Conservation (phyloP, 2,329 filamentous ascomycete genomes). For the Mycosphaerella sp. region DNA sequence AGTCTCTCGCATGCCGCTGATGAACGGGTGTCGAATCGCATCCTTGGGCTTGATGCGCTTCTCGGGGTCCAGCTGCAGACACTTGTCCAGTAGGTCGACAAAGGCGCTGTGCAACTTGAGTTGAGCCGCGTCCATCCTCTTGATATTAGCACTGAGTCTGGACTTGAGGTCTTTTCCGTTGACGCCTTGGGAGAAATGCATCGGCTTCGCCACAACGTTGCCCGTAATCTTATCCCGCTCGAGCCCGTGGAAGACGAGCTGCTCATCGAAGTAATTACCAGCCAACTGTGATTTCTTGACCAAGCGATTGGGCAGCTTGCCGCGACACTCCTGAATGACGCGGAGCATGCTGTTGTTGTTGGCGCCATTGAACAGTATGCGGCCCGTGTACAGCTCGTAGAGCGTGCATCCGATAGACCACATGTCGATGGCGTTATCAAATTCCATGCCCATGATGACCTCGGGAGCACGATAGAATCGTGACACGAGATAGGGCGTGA, state of each 20-base stretch:
- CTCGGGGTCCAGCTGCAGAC: slow-evolving; percentile 82
- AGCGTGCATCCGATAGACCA: slow-evolving; percentile 98
- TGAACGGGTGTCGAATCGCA: slow-evolving; percentile 84
- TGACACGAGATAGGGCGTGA: slow-evolving; percentile 91
- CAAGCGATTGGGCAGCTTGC: slow-evolving; percentile 83
- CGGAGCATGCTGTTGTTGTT: slow-evolving; percentile 99
- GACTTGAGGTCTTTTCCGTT: slow-evolving; percentile 66
- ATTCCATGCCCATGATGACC: slow-evolving; percentile 93
- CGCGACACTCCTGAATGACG: slow-evolving; percentile 91
- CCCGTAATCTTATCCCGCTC: slow-evolving; percentile 83
- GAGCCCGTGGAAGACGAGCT: slow-evolving; percentile 66
- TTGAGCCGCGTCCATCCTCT: slow-evolving; percentile 67
- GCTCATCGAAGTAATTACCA: slow-evolving; percentile 66
- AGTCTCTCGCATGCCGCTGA: slow-evolving; percentile 36
- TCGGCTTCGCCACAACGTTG: slow-evolving; percentile 64
- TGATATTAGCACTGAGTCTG: slow-evolving; percentile 60
- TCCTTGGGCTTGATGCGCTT: slow-evolving; percentile 83
- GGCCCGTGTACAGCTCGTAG: slow-evolving; percentile 95
- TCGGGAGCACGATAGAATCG: slow-evolving; percentile 96
- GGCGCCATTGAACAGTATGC: slow-evolving; percentile 89
- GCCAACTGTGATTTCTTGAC: slow-evolving; percentile 75
- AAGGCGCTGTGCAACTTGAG: slow-evolving; percentile 74
- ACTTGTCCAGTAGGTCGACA: slow-evolving; percentile 80
- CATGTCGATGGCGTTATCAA: slow-evolving; percentile 90
- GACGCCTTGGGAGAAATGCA: slow-evolving; percentile 60